These are phyloP conservation scores for Cercophora samala DNA, from an alignment of 495 filamentous ascomycete genomes.

Conservation along the genomic window DNA sequence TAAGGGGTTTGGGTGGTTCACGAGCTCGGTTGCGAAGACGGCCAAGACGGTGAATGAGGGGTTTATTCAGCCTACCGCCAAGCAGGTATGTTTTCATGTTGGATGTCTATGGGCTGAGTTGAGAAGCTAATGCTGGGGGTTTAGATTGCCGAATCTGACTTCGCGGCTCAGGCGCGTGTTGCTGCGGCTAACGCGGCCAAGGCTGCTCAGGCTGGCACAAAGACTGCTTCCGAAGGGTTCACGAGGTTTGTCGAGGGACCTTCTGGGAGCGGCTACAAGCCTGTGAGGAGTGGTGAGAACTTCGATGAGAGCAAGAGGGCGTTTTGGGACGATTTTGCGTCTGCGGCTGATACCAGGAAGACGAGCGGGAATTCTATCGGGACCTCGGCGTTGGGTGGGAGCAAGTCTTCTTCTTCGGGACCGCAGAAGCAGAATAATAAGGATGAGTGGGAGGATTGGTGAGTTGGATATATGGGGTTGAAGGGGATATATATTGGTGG, in stretches of 20 bases:
- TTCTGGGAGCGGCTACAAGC: constrained; percentile 31
- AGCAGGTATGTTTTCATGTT: constrained; percentile 56
- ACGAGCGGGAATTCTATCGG: constrained; percentile 56
- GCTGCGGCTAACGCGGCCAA: constrained; percentile 66
- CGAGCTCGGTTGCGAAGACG: constrained; percentile 75
- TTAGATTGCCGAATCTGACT: constrained; percentile 80
- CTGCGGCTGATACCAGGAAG: constrained; percentile 46
- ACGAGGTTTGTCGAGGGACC: constrained; percentile 73
- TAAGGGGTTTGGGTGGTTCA: constrained; percentile 94
- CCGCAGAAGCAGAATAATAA: constrained; percentile 39
- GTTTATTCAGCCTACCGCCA: constrained; percentile 86
- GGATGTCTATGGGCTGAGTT: background rate
- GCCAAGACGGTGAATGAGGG: constrained; percentile 86
- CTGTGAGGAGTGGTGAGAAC: constrained; percentile 29
- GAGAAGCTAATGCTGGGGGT: constrained; percentile 4
- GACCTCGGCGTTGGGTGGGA: constrained; percentile 64
- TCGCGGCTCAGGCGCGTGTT: constrained; percentile 73
- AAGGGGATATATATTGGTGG: background rate
- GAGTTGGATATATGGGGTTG: too few species aligned
- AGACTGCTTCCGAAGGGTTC: constrained; percentile 71
- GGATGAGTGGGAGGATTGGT: constrained; percentile 69
- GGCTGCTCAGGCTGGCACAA: constrained; percentile 56
- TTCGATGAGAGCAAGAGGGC: constrained; percentile 65
- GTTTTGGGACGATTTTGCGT: constrained; percentile 85
- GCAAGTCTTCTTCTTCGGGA: constrained; percentile 30